Evolutionary conservation across 345 rosid genomes (phyloP).

Genomic region (Eucalyptus regnans): DNA sequence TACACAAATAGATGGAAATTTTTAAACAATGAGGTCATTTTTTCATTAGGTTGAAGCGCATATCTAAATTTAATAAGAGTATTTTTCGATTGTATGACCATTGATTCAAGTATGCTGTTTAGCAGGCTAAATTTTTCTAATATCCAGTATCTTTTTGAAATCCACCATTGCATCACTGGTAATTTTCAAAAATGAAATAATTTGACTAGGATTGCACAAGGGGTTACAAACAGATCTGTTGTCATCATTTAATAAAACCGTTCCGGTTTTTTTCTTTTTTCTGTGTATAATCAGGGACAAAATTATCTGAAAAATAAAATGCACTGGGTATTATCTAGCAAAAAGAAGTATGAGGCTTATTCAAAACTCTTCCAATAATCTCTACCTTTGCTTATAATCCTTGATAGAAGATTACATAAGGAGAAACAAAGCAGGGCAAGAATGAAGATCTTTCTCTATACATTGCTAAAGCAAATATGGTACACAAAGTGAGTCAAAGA

Average conservation of each 20-base stretch:
- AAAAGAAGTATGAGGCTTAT: not conserved
- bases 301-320: not conserved
- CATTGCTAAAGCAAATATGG: not conserved
- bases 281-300: not conserved
- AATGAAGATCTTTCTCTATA: not conserved
- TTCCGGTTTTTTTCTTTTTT: not conserved
- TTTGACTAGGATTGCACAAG: not conserved
- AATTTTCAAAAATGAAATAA: not conserved
- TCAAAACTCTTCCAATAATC: not conserved
- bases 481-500: not conserved
- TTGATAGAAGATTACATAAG: not conserved
- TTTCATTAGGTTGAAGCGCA: not conserved
- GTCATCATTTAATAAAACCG: not conserved
- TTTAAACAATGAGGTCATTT: not conserved
- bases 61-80: not conserved
- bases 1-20: not conserved
- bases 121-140: not conserved
- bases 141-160: not conserved
- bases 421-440: not conserved
- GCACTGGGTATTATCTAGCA: not conserved
- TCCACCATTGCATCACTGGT: not conserved
- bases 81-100: not conserved
- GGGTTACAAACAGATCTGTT: not conserved
- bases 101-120: not conserved
- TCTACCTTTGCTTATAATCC: not conserved